phyloP scores from a whole-genome alignment of 192 early-diverging fungal species.

The Coemansia erecta region DNA sequence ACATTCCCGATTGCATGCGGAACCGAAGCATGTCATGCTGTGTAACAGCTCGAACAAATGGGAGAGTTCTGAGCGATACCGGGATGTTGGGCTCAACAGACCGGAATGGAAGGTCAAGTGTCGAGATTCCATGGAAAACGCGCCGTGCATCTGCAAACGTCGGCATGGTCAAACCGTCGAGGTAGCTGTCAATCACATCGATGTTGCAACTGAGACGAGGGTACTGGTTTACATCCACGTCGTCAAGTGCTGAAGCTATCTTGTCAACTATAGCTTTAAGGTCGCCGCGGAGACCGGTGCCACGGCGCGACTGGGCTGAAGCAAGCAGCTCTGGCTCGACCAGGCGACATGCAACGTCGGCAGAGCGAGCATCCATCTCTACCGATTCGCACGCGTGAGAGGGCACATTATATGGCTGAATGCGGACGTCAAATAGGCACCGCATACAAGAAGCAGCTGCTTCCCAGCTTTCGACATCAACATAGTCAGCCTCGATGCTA shows the following conservation, averaged over 20 bases:
- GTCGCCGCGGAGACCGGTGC: constrained; percentile 40
- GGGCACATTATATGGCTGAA: constrained; percentile 19
- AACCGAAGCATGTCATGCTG: constrained; percentile 39
- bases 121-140: constrained; percentile 6
- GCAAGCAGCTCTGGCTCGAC: constrained; percentile 33
- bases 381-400: constrained; percentile 26
- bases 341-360: constrained; percentile 28
- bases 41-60: constrained; percentile 39
- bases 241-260: constrained; percentile 16
- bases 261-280: constrained; percentile 41
- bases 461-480: constrained; percentile 13
- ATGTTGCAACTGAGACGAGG: constrained; percentile 40
- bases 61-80: constrained; percentile 21
- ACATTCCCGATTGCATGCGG: constrained; percentile 43
- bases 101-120: constrained; percentile 5
- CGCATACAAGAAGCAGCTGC: constrained; percentile 24
- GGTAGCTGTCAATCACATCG: constrained; percentile 39
- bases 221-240: constrained; percentile 25
- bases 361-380: constrained; percentile 32
- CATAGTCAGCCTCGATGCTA: constrained; percentile 2
- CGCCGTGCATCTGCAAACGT: constrained; percentile 28
- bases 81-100: neutral
- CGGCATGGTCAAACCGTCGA: constrained; percentile 47
- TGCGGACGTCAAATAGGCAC: constrained; percentile 44
- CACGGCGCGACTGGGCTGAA: constrained; percentile 27